These are phyloP conservation scores for Mitragyna speciosa DNA, from an alignment of 257 asterid genomes.

Conservation along the genomic window DNA sequence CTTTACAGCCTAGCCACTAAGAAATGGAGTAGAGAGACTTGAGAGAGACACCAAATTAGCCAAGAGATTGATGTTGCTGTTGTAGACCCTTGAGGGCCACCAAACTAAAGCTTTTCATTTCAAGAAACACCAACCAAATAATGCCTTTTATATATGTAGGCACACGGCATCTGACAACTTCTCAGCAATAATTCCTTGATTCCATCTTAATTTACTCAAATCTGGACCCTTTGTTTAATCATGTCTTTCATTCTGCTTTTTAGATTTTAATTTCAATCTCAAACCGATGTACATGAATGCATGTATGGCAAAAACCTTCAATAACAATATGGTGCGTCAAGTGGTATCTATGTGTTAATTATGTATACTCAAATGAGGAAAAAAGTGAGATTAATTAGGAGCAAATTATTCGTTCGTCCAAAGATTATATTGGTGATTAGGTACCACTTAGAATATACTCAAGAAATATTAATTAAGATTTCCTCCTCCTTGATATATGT, in stretches of 20 bases:
- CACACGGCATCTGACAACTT: background rate
- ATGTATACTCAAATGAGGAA: too few relatives aligned
- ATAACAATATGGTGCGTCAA: background rate
- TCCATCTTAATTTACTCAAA: constrained; percentile 4
- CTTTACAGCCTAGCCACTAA: constrained; percentile 19
- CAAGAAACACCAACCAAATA: constrained; percentile 7
- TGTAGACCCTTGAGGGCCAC: constrained; percentile 14
- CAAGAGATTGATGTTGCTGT: background rate
- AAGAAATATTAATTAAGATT: too few relatives aligned
- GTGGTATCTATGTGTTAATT: background rate
- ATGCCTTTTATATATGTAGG: constrained; percentile 3
- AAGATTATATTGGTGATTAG: too few relatives aligned
- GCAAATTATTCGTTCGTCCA: too few relatives aligned
- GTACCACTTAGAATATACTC: too few relatives aligned
- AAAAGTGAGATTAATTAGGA: background rate
- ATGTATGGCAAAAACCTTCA: background rate
- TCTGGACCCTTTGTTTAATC: background rate
- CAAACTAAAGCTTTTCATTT: background rate
- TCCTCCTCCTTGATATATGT: too few relatives aligned
- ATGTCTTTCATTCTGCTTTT: background rate
- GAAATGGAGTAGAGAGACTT: background rate
- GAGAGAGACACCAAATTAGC: background rate
- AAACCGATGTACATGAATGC: background rate
- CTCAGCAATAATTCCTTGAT: background rate
- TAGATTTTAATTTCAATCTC: background rate